Percentiles rank a stretch among this genome's conserved stretches.
Conservation (phyloP, 306 rosid species). For the Sophora flavescens region DNA sequence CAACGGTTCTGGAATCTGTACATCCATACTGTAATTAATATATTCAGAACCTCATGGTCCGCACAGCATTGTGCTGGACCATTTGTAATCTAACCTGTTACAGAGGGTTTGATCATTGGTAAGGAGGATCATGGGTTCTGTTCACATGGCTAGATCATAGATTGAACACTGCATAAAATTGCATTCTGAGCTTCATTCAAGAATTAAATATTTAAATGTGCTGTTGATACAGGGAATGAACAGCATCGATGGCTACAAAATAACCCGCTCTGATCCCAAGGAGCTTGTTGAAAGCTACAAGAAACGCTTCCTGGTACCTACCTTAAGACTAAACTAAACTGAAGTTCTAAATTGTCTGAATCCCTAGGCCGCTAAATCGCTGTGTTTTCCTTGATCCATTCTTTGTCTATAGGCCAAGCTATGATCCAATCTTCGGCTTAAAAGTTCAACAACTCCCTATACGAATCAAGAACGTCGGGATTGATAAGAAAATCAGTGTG, state of each 20-base stretch:
- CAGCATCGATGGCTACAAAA: slow-evolving; percentile 67
- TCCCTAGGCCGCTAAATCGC: background rate
- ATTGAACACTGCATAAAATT: slow-evolving; percentile 8
- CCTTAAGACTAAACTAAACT: slow-evolving; percentile 15
- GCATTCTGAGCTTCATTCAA: slow-evolving; percentile 17
- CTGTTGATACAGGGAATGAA: slow-evolving; percentile 57
- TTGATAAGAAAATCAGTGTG: slow-evolving; percentile 2
- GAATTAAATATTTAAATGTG: slow-evolving; percentile 17
- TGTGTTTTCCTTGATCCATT: slow-evolving; percentile 26
- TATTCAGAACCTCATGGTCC: too few species aligned
- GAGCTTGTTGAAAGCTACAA: slow-evolving; percentile 68
- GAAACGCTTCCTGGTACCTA: slow-evolving; percentile 62
- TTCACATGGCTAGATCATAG: background rate
- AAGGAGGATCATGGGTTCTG: background rate
- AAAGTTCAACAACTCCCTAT: background rate
- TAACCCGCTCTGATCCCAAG: slow-evolving; percentile 63
- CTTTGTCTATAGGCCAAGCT: slow-evolving; percentile 40
- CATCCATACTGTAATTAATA: too few species aligned
- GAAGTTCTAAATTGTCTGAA: background rate
- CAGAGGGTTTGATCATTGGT: background rate
- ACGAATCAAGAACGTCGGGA: background rate
- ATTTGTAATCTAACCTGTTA: background rate
- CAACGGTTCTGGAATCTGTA: too few species aligned
- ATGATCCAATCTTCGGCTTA: slow-evolving; percentile 22
- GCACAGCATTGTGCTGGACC: too few species aligned